phyloP scores from a whole-genome alignment of 78 protist species.

The Dictyostelium brefeldianum region DNA sequence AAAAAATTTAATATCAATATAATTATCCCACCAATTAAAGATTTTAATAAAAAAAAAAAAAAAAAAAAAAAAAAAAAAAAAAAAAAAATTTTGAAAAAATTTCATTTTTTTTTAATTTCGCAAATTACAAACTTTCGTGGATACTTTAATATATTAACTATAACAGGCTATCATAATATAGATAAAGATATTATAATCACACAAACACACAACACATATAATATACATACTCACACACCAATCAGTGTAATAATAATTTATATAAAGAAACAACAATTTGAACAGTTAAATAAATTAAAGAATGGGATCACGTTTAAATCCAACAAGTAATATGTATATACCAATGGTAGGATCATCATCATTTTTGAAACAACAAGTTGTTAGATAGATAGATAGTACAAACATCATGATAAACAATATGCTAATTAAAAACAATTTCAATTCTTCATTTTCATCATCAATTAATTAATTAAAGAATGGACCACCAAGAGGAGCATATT shows the following conservation, averaged over 20 bases:
- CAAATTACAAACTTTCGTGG: no score
- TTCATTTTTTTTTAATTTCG: no score
- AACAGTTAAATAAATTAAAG: no score
- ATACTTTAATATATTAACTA: no score
- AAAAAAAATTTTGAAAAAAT: no score
- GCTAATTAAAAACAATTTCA: neutral
- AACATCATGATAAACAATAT: neutral
- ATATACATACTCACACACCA: neutral
- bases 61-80: no score
- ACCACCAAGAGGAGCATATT: neutral
- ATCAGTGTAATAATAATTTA: neutral
- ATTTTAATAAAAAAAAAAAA: no score
- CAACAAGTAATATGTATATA: conserved; percentile 20
- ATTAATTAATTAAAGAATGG: conserved; percentile 6
- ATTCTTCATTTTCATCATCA: neutral
- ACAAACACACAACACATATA: neutral
- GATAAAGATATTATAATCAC: neutral
- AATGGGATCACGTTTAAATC: conserved; percentile 22
- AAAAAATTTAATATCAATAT: no score
- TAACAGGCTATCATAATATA: no score
- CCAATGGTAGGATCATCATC: conserved; percentile 2
- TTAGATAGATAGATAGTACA: no score
- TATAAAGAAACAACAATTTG: neutral
- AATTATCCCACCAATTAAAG: no score
- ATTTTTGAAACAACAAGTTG: neutral